Percentiles rank a stretch among this genome's conserved stretches.
Evolutionary conservation across 1,139 yeast genomes (phyloP).

Genomic region (Geotrichum restrictum): DNA sequence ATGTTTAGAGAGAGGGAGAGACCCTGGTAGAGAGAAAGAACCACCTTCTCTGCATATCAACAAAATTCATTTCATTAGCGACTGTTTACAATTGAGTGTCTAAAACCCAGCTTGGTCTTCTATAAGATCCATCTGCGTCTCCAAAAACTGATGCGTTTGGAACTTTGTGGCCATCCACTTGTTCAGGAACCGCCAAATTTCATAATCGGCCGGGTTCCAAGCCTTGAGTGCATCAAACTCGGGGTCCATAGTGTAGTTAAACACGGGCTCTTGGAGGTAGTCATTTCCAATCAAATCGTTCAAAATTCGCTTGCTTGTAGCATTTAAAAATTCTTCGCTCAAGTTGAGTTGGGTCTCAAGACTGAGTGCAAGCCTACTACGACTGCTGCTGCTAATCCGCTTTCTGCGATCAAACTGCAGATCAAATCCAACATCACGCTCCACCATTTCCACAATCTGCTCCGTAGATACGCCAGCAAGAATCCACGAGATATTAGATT

Average conservation of each 20-base stretch:
- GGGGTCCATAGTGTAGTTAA: background rate
- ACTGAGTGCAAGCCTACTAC: background rate
- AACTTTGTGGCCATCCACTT: conserved; percentile 3
- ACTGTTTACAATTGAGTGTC: too few relatives aligned
- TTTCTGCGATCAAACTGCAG: background rate
- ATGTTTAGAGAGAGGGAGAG: too few relatives aligned
- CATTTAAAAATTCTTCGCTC: background rate
- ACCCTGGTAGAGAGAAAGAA: too few relatives aligned
- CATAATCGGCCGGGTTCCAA: conserved; percentile 21
- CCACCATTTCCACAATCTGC: background rate
- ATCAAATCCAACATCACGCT: conserved; percentile 17
- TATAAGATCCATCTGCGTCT: too few relatives aligned
- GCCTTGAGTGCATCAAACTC: conserved; percentile 14
- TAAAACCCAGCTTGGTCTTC: too few relatives aligned
- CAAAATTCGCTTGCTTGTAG: background rate
- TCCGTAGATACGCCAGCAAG: conserved; percentile 1
- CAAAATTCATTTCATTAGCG: too few relatives aligned
- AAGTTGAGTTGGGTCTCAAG: background rate
- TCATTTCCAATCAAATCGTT: conserved; percentile 11
- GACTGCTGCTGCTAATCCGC: background rate
- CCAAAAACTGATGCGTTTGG: too few relatives aligned
- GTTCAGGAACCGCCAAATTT: conserved; percentile 17
- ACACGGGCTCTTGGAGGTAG: background rate
- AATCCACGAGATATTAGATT: conserved; percentile 18
- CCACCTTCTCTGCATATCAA: too few relatives aligned